These are phyloP conservation scores for Umbelopsis sp. DNA, from an alignment of 371 early-diverging fungal genomes.

Conservation along the genomic window DNA sequence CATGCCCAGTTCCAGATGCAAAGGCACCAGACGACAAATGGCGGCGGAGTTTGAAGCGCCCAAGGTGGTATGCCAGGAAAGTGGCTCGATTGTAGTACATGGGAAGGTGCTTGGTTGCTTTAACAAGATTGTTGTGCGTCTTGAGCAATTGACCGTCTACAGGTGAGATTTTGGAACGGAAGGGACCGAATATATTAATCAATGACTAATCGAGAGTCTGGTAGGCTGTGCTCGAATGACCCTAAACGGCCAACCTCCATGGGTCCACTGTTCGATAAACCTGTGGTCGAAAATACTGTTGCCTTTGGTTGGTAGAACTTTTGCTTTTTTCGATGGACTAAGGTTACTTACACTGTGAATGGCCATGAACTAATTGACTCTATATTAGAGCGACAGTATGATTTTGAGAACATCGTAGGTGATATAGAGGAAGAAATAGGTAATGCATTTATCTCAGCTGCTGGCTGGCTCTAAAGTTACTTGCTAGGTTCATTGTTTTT, in stretches of 20 bases:
- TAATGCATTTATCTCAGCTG: background rate
- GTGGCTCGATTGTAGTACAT: background rate
- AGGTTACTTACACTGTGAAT: no score
- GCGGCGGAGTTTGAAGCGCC: constrained; percentile 15
- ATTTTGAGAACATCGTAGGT: background rate
- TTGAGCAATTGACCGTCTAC: constrained; percentile 3
- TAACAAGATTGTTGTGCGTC: constrained; percentile 10
- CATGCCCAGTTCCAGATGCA: constrained; percentile 13
- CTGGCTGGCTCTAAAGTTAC: background rate
- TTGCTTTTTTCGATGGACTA: no score
- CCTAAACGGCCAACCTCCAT: constrained; percentile 5
- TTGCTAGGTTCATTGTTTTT: background rate
- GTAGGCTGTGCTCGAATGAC: constrained; percentile 15
- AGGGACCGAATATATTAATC: background rate
- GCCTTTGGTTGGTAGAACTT: background rate
- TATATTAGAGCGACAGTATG: background rate
- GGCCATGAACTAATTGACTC: background rate
- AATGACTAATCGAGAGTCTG: background rate
- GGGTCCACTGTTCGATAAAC: constrained; percentile 9
- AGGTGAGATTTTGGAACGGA: background rate
- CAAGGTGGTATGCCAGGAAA: constrained; percentile 2
- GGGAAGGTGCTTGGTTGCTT: constrained; percentile 16
- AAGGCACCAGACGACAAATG: constrained; percentile 1
- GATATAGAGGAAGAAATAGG: constrained; percentile 10
- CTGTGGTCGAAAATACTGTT: constrained; percentile 9